Conservation (phyloP, 768 basidiomycete genomes). For the Pleurotus cornucopiae region DNA sequence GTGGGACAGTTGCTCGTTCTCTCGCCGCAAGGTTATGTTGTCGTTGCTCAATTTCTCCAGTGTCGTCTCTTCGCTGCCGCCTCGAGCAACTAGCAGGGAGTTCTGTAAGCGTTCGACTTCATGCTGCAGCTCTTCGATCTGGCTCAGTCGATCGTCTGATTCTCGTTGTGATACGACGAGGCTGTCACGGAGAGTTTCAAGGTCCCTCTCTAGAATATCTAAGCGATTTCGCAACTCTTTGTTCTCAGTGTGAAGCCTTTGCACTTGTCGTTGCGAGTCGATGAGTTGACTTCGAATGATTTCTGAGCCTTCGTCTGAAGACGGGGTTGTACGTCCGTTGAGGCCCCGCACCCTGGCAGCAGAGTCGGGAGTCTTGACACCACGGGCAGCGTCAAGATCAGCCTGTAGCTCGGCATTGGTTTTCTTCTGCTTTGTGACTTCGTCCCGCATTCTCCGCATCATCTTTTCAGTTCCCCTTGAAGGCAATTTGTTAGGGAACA, state of each 20-base stretch:
- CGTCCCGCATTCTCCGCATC: conserved; percentile 95
- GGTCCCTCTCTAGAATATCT: conserved; percentile 70
- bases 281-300: conserved; percentile 64
- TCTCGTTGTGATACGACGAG: conserved; percentile 72
- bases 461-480: conserved; percentile 93
- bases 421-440: conserved; percentile 86
- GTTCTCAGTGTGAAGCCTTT: conserved; percentile 70
- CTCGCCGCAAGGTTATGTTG: conserved; percentile 72
- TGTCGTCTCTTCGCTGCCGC: conserved; percentile 71
- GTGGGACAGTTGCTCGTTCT: conserved; percentile 87
- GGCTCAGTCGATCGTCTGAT: conserved; percentile 70
- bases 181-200: conserved; percentile 65
- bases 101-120: conserved; percentile 76
- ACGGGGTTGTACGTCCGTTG: conserved; percentile 79
- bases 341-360: conserved; percentile 36
- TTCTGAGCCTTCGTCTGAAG: conserved; percentile 68
- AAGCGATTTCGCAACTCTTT: conserved; percentile 71
- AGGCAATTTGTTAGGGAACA: conserved; percentile 12
- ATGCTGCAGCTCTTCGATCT: conserved; percentile 76
- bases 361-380: conserved; percentile 44
- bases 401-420: conserved; percentile 74
- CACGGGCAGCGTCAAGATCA: conserved; percentile 75
- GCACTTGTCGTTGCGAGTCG: conserved; percentile 75
- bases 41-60: conserved; percentile 81
- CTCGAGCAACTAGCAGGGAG: conserved; percentile 69